Evolutionary conservation across 305 asterid genomes (phyloP).

Genomic region (Fraxinus xanthoxyloides): DNA sequence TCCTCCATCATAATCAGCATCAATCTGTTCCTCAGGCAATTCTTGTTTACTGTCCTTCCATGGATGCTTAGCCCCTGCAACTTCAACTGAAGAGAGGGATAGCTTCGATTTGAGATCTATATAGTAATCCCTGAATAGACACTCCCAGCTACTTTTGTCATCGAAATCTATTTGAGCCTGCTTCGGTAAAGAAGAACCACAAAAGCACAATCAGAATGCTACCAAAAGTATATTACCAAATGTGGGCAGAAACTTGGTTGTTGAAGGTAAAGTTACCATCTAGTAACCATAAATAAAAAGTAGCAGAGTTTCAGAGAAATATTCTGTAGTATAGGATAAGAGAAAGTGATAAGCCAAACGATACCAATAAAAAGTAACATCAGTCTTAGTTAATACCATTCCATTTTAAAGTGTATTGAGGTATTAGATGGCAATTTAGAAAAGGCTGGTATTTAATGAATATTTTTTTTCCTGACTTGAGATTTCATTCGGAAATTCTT

Average conservation of each 20-base stretch:
- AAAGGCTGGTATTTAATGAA: not conserved
- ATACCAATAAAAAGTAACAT: slow-evolving; percentile 8
- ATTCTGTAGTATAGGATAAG: not conserved
- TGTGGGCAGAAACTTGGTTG: not conserved
- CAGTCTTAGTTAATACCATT: not conserved
- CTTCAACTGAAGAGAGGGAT: slow-evolving; percentile 63
- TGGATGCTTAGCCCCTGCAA: slow-evolving; percentile 82
- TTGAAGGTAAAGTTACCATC: not conserved
- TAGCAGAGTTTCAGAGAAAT: not conserved
- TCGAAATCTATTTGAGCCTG: slow-evolving; percentile 75
- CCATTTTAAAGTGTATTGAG: not conserved
- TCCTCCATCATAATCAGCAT: slow-evolving; percentile 47
- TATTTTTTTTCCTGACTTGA: not conserved
- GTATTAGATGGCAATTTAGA: not conserved
- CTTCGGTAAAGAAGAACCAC: slow-evolving; percentile 32
- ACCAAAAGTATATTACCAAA: not conserved
- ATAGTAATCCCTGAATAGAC: slow-evolving; percentile 87
- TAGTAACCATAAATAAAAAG: slow-evolving; percentile 1
- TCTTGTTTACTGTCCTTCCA: slow-evolving; percentile 70
- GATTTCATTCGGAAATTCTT: not conserved
- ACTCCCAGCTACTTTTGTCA: slow-evolving; percentile 92
- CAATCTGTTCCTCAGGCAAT: slow-evolving; percentile 49
- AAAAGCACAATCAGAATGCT: slow-evolving; percentile 31
- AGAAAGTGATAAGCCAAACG: slow-evolving; percentile 15
- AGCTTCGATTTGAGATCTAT: slow-evolving; percentile 68